Evolutionary conservation across 345 rosid genomes (phyloP).

Genomic region (Microthlaspi erraticum): DNA sequence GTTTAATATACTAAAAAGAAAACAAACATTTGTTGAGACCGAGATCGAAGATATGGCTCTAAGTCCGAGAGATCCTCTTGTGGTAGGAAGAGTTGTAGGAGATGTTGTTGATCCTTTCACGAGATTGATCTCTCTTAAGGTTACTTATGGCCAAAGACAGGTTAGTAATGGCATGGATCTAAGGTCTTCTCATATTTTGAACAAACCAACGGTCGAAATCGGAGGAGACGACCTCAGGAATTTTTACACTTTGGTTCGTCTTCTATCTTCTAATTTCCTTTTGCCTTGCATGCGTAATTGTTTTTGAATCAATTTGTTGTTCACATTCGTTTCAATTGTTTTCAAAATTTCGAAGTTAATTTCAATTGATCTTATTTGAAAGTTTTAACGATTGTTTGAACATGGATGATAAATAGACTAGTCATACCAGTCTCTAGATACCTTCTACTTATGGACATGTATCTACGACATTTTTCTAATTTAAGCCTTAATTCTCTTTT

Average conservation of each 20-base stretch:
- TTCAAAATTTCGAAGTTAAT: no score
- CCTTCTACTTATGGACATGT: no score
- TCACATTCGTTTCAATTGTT: no score
- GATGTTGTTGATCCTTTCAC: conserved; percentile 39
- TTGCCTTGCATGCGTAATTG: no score
- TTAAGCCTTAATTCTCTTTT: neutral
- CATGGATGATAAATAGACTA: no score
- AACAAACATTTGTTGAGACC: neutral
- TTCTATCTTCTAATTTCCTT: neutral
- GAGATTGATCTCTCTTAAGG: conserved; percentile 35
- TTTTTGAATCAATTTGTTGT: no score
- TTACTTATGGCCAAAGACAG: conserved; percentile 41
- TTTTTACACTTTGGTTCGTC: conserved; percentile 42
- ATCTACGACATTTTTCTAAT: no score
- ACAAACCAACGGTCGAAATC: conserved; percentile 44
- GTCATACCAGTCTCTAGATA: no score
- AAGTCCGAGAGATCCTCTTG: conserved; percentile 34
- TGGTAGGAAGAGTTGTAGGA: conserved; percentile 39
- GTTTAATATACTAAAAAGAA: neutral
- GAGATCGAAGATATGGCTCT: conserved; percentile 1
- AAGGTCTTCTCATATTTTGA: conserved; percentile 38
- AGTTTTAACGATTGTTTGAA: no score
- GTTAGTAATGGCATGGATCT: conserved; percentile 41
- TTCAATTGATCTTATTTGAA: no score
- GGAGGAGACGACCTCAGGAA: conserved; percentile 44